Base-by-base conservation (phyloP, 140 eudicot species). In the Flaveria floridana region DNA sequence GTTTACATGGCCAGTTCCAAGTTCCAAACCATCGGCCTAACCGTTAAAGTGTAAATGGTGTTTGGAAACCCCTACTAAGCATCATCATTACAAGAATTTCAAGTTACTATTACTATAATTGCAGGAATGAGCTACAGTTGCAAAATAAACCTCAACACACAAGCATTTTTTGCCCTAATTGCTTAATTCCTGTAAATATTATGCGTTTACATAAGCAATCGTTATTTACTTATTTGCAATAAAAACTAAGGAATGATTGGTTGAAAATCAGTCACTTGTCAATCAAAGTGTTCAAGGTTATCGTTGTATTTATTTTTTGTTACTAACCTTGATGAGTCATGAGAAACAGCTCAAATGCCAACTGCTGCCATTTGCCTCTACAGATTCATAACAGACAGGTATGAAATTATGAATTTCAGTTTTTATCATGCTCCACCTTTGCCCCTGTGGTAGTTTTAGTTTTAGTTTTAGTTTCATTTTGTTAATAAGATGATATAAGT, bases 311-410 rank as follows among this genome's bases (percentile, higher is more conserved):
- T 15, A 23, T 13, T 0, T 26, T 70, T 7, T 51, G 41, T 21
- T 71, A 53, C 37, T 34, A 53, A 39, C 6, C 11, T 6, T 53
- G 34, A 71, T 30, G 7, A 34, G 76, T 8, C 10, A 42, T 10
- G 76, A 34, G 76, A 72, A 72, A 72, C 15, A 56, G 76, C 67
- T 67, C 16, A 18, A 67, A 67, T 41, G 72, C 30, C 56, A 18
- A 18, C 53, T 41, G 25, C 72, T 39, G 28, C 72, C 16, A 9
- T 66, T 18, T 66, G 42, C 68, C 42, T 23, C 30, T 30, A 48
- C 4, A 48, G 44, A 70, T 55, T 25, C 53, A 71, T 71, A 71
- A 16, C 13, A 23, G 50, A 48, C 52, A 71, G 76, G 76, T 53
- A 71, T 23, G 10, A 47, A 20, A 9, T 5, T 53, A 71, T 23